Evolutionary conservation across 768 basidiomycete genomes (phyloP).

Genomic region (Suillus americanus): DNA sequence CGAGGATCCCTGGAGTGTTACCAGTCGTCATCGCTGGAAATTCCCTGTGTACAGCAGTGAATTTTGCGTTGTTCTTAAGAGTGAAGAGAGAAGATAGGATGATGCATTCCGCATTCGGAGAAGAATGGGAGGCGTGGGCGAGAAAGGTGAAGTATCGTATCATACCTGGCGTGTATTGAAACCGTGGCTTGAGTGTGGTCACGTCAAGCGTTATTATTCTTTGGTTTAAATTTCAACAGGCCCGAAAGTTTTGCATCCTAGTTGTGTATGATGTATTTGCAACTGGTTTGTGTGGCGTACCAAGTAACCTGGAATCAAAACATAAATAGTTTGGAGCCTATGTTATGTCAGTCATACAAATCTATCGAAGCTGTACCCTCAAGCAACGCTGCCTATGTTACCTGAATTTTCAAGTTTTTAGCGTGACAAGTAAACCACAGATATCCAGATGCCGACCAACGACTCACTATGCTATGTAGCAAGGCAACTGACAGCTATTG

Average conservation of each 20-base stretch:
- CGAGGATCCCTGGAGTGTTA: slow-evolving; percentile 4
- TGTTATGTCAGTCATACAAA: background rate
- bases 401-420: background rate
- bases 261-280: slow-evolving; percentile 22
- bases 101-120: slow-evolving; percentile 29
- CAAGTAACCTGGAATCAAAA: background rate
- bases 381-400: background rate
- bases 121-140: slow-evolving; percentile 35
- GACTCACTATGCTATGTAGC: background rate
- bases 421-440: background rate
- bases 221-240: background rate
- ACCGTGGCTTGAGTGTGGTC: background rate
- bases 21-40: background rate
- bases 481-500: background rate
- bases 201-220: background rate
- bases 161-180: slow-evolving; percentile 32
- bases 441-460: background rate
- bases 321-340: background rate
- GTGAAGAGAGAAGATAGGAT: slow-evolving; percentile 29
- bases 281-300: background rate
- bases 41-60: background rate
- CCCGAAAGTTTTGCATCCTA: background rate
- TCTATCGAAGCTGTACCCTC: background rate
- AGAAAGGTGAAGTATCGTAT: slow-evolving; percentile 28
- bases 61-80: background rate